These are phyloP conservation scores for Globisporangium splendens DNA, from an alignment of 352 stramenopile species.

Conservation along the genomic window DNA sequence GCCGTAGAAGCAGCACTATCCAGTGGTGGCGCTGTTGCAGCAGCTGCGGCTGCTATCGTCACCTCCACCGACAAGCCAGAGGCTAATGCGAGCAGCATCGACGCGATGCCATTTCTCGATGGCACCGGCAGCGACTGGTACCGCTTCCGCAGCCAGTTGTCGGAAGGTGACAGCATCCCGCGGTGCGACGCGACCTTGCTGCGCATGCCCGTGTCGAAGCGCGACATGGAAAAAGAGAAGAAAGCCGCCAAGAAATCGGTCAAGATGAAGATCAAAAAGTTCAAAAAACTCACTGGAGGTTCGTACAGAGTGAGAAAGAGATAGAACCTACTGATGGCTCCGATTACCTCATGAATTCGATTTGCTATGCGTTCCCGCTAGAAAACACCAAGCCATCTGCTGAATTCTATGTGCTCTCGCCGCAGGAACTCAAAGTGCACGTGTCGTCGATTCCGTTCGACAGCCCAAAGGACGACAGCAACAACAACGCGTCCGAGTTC, in stretches of 20 bases:
- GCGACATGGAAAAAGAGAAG: conserved; percentile 74
- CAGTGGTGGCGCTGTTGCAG: neutral
- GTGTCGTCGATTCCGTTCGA: conserved; percentile 54
- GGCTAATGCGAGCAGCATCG: no score
- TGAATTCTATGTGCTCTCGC: conserved; percentile 76
- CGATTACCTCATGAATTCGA: no score
- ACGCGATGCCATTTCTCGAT: conserved; percentile 32
- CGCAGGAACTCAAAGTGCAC: conserved; percentile 54
- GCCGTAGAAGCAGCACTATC: neutral
- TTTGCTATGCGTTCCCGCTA: conserved; percentile 4
- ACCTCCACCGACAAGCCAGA: neutral
- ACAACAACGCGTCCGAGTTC: conserved; percentile 33
- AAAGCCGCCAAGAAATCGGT: conserved; percentile 71
- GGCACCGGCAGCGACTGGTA: conserved; percentile 30
- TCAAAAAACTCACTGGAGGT: conserved; percentile 67
- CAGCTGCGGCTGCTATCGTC: neutral
- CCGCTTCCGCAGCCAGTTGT: conserved; percentile 48
- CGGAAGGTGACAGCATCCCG: conserved; percentile 74
- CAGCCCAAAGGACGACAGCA: neutral
- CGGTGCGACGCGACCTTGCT: conserved; percentile 68
- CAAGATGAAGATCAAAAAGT: conserved; percentile 88
- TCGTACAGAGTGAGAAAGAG: no score
- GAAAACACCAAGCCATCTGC: conserved; percentile 44
- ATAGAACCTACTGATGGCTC: no score
- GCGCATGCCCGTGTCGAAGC: conserved; percentile 67